Evolutionary conservation across 805 yeast genomes (phyloP), one percentile per base, ranked within the genome.

Genomic region (Kuraishia cidri): DNA sequence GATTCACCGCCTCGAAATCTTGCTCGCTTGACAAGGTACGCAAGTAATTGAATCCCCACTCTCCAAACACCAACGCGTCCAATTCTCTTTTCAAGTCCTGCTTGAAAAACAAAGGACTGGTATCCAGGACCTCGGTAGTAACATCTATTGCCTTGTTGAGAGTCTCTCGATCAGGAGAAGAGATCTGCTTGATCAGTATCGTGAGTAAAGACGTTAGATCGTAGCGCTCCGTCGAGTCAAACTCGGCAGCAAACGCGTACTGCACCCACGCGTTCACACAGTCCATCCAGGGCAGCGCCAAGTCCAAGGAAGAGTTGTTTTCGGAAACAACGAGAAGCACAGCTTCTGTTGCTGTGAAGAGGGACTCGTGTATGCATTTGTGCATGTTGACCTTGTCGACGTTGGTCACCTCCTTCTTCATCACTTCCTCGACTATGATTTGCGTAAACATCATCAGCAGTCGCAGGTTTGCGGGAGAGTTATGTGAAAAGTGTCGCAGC

Each of bases 371-470:
- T 1, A 75, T 52, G 1, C 45, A 29, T 12, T 52, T 46, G 43
- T 74, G 75, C 11, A 69, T 36, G 4, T 48, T 43, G 13, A 36
- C 42, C 30, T 30, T 37, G 31, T 47, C 36, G 2, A 53, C 36
- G 35, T 36, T 42, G 40, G 59, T 38, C 9, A 45, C 34, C 29
- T 56, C 59, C 16, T 46, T 47, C 38, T 66, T 71, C 22, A 58
- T 43, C 8, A 69, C 42, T 33, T 77, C 83, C 40, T 75, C 83
- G 1, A 63, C 66, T 0, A 73, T 37, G 6, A 69, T 69, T 9
- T 75, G 58, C 3, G 66, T 53, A 28, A 71, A 64, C 1, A 50
- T n/a, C n/a, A n/a, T n/a, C n/a, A n/a, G n/a, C n/a, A n/a, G n/a
- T n/a, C n/a, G n/a, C n/a, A n/a, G n/a, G n/a, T n/a, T n/a, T n/a